Percentiles rank a stretch among this genome's conserved stretches.
phyloP scores from a whole-genome alignment of 1,284 basidiomycete genomes.

The Ustilago shanxiensis region DNA sequence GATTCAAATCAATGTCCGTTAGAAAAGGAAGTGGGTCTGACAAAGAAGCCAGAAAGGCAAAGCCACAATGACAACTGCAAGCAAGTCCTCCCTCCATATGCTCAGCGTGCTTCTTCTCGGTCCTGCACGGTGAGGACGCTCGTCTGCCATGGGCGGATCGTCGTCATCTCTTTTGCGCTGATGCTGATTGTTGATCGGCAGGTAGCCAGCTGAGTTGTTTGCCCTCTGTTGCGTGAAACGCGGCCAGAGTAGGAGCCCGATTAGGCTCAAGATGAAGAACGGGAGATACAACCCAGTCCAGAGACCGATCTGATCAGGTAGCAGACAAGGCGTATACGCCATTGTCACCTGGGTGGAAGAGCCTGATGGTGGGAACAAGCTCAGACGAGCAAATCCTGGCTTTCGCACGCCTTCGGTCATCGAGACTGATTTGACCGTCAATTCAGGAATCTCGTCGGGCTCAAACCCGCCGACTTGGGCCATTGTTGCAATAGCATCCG shows the following conservation, averaged over 20 bases:
- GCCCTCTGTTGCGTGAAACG: not conserved
- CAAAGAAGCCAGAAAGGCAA: slow-evolving; percentile 48
- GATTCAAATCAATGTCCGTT: not conserved
- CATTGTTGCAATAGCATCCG: not conserved
- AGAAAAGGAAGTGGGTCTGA: slow-evolving; percentile 47
- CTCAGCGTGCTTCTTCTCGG: not conserved
- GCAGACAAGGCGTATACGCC: slow-evolving; percentile 55
- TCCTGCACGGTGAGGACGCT: not conserved
- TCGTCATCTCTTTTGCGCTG: slow-evolving; percentile 37
- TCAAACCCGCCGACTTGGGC: slow-evolving; percentile 32
- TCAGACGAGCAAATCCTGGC: slow-evolving; percentile 60
- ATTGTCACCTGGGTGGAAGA: slow-evolving; percentile 7
- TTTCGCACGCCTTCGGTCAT: slow-evolving; percentile 60
- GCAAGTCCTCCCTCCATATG: slow-evolving; percentile 31
- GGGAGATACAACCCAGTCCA: slow-evolving; percentile 57
- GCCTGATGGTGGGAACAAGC: slow-evolving; percentile 29
- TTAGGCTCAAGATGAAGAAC: slow-evolving; percentile 26
- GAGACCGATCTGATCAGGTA: slow-evolving; percentile 61
- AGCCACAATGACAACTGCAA: slow-evolving; percentile 41
- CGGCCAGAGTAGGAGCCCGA: slow-evolving; percentile 27
- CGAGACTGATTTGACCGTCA: slow-evolving; percentile 63
- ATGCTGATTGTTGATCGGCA: slow-evolving; percentile 19
- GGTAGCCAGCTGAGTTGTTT: slow-evolving; percentile 12
- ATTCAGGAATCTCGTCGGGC: slow-evolving; percentile 42
- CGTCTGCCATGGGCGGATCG: slow-evolving; percentile 10